Evolutionary conservation across 108 stramenopile species (phyloP).

Genomic region (Discostella pseudostelligera): DNA sequence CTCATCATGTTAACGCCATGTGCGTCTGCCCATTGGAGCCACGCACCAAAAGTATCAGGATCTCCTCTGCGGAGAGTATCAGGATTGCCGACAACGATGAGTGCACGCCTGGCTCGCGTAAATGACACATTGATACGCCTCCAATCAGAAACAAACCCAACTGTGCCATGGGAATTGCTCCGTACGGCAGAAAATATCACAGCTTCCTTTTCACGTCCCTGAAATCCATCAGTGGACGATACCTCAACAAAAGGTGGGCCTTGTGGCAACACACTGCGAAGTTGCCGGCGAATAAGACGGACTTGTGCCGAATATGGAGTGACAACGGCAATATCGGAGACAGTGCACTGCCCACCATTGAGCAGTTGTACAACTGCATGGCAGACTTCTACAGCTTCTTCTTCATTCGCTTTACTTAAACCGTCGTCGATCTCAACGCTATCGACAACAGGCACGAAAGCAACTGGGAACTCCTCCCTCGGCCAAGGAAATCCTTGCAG

Average conservation of each 20-base stretch:
- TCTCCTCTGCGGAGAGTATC: conserved; percentile 87
- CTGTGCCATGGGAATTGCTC: conserved; percentile 88
- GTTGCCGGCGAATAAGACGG: conserved; percentile 81
- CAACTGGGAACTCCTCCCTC: conserved; percentile 86
- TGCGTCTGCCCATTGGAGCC: conserved; percentile 90
- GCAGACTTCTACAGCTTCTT: conserved; percentile 90
- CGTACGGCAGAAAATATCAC: conserved; percentile 97
- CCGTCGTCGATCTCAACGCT: conserved; percentile 88
- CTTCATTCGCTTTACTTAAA: conserved; percentile 90
- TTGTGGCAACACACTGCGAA: conserved; percentile 61
- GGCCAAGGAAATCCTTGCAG: conserved; percentile 91
- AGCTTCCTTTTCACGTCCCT: conserved; percentile 99
- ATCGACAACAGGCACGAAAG: conserved; percentile 77
- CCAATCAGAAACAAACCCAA: conserved; percentile 98
- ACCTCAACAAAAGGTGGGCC: conserved; percentile 90
- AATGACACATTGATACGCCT: conserved; percentile 98
- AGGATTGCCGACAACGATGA: conserved; percentile 92
- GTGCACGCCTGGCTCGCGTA: conserved; percentile 92
- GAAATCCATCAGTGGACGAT: conserved; percentile 97
- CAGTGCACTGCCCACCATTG: conserved; percentile 75
- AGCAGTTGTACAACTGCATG: conserved; percentile 84
- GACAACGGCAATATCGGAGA: conserved; percentile 95
- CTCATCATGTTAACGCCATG: conserved; percentile 89
- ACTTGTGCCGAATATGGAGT: conserved; percentile 99
- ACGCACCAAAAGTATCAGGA: conserved; percentile 86